Evolutionary conservation across 208 protist genomes (phyloP), one percentile per base, ranked within the genome.

Genomic region (Crithidia mellificae): DNA sequence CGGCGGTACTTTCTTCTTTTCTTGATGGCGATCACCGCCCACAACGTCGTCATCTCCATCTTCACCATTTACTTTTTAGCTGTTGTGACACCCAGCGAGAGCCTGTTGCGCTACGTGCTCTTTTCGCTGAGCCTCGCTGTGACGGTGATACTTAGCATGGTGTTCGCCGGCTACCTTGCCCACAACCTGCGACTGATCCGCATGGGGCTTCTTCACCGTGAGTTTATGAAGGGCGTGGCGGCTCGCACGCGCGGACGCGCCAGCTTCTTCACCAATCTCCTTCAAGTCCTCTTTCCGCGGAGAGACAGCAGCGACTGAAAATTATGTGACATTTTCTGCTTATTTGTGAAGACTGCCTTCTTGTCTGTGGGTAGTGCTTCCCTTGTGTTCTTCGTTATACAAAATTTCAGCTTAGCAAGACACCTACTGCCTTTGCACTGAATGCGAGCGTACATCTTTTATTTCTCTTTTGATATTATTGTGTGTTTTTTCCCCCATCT

Each of bases 1-100:
- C 47, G 56, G 39, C 63, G 70, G 36, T 76, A 70, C 70, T 76
- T 76, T 24, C 63, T 76, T 52, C 70, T 76, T n/a, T 70, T 70
- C 32, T 43, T 69, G 12, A 7, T 34, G 9, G 61, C 62, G 47
- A 59, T 66, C 36, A 63, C 56, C 2, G n/a, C 20, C 2, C 51
- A 69, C 56, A 69, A 41, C 49, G 25, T 57, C 0, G 39, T 65
- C 39, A 54, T 70, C 38, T 64, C 70, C 0, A 27, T 69, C 2
- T 76, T 49, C 41, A 54, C 70, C 8, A 44, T 43, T 15, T 76
- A 76, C 47, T 76, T 76, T 39, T 8, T 76, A 9, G 38, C 54
- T 1, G 56, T 58, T 1, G 70, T 76, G 46, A 15, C 11, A 20
- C 56, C 70, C 2, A 59, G 51, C 24, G 49, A 57, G n/a, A 65